Base-by-base conservation (phyloP, 441 rosid genomes). In the Erysimum cheiri region DNA sequence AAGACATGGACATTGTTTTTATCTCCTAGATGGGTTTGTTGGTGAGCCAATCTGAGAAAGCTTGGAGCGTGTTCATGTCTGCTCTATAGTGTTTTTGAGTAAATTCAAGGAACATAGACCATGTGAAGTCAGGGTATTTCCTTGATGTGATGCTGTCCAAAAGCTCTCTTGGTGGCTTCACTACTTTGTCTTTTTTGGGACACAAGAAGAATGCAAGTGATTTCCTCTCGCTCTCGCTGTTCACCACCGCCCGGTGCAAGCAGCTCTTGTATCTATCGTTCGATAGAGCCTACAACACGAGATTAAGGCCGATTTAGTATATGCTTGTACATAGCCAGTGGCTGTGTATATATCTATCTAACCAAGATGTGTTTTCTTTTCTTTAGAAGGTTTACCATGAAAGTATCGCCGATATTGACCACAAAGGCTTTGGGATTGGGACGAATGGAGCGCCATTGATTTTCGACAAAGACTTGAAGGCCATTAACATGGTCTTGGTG, bases 341-440 rank as follows among this genome's bases (percentile, higher is more conserved):
- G 8, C 19, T 24, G 6, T 50, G 48, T 14, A 19, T 19, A 19
- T 19, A 61, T 46, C 44, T 35, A n/a, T 24, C 4, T 53, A 65
- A 47, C 58, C 28, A 54, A 69, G 29, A 53, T 31, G 40, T 17
- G 31, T 52, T 9, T 3, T 44, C 44, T 46, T 57, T 53, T 10
- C 7, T 8, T 24, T 53, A 43, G 31, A n/a, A 26, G 29, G 29
- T 4, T 79, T 86, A 95, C 99, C 99, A 89, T 87, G 88, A 95
- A 95, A 49, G 99, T 95, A 85, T 95, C 99, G 39, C 99, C 99
- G 44, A 95, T 83, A 86, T 95, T 95, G 57, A 95, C 91, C 58
- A 95, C 98, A 58, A 95, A 92, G 12, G 95, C 92, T 14, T 88
- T 68, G 73, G 77, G 78, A 70, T 87, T 89, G 0, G 99, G 96